phyloP scores from a whole-genome alignment of 2,329 filamentous ascomycete genomes.

The Leptographium galeiforme region DNA sequence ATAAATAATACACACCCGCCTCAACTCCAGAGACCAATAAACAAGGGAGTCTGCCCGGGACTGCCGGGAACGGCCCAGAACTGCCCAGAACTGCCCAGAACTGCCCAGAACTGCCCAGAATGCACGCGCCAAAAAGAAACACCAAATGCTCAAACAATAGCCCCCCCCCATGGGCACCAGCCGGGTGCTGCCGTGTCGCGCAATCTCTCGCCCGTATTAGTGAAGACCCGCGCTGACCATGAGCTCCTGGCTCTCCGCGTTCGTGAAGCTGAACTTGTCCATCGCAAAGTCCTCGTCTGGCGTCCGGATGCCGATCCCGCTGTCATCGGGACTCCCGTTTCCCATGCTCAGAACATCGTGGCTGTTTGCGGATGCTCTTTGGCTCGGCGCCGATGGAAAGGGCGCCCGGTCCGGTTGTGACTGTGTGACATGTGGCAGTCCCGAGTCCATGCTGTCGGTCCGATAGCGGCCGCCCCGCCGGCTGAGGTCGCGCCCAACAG shows the following conservation, averaged over 20 bases:
- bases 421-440: conserved; percentile 29
- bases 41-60: conserved; percentile 8
- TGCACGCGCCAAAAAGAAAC: neutral
- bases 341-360: conserved; percentile 32
- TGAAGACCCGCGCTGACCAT: conserved; percentile 16
- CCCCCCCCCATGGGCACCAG: neutral
- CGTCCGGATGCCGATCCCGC: conserved; percentile 58
- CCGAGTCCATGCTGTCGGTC: conserved; percentile 31
- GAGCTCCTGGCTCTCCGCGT: conserved; percentile 15
- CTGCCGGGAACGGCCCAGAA: too few relatives aligned
- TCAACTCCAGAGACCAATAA: conserved; percentile 13
- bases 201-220: neutral
- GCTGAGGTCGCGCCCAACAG: conserved; percentile 20
- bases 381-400: conserved; percentile 30
- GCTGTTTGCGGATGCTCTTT: conserved; percentile 17
- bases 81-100: neutral
- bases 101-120: neutral
- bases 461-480: conserved; percentile 26
- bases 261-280: conserved; percentile 37
- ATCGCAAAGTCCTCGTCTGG: conserved; percentile 51
- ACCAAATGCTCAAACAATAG: neutral
- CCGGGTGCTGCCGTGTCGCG: neutral
- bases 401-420: conserved; percentile 36
- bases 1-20: conserved; percentile 3
- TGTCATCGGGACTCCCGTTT: conserved; percentile 48